Evolutionary conservation across 306 rosid species (phyloP), one percentile per base, ranked within the genome.

Genomic region (Ammopiptanthus mongolicus): DNA sequence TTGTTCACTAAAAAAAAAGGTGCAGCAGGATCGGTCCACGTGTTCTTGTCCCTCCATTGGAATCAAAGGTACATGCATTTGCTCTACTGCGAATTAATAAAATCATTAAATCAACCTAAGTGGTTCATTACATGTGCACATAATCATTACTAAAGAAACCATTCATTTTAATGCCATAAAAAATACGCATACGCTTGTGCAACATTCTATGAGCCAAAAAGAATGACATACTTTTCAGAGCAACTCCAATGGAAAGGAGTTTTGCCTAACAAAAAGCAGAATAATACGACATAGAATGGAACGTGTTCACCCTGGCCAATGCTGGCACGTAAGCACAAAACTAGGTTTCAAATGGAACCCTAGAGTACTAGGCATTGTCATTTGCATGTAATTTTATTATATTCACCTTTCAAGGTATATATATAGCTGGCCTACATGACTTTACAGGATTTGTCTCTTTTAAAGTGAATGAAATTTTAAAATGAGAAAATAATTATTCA

Each of bases 171-270:
- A 69, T 57, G 62, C 67, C 62, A 47, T 19, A n/a, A 62, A 69
- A 31, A 41, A 56, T 13, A 62, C 22, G 33, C 71, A 53, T 12
- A 53, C 21, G 53, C 75, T 21, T 75, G 51, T 41, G 76, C 46
- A 65, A 31, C 87, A 80, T 80, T 61, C 84, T 31, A 29, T 71
- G 82, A 71, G 80, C 77, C 80, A 68, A 33, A 25, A 17, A 13
- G 51, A 76, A 23, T 65, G 36, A 56, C 66, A 63, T 65, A 39
- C 13, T 59, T 76, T 74, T 39, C 9, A 8, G 63, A 15, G 59
- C 69, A 50, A 59, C 61, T 31, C 69, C 23, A 79, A 42, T 80
- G 74, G 72, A 37, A 62, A 3, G 47, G 56, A 55, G 71, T 39
- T 69, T 69, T 42, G 67, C 29, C 55, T 4, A 19, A 12, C 14